Percentiles rank a stretch among this genome's conserved stretches.
These are phyloP conservation scores for Elsinoe arachidis DNA, from an alignment of 2,329 filamentous ascomycete species.

Conservation along the genomic window DNA sequence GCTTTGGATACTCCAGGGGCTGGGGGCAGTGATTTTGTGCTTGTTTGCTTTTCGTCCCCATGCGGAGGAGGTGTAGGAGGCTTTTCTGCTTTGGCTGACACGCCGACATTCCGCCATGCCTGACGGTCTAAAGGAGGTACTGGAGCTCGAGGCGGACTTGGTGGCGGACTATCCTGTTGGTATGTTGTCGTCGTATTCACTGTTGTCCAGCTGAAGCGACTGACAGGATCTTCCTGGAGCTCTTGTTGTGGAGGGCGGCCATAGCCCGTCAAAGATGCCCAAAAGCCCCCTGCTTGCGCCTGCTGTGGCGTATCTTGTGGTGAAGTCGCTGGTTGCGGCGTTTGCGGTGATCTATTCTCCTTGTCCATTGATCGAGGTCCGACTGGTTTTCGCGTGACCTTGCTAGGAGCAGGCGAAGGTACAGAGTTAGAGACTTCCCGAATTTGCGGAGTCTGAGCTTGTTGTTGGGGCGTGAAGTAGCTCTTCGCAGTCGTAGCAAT, in stretches of 20 bases:
- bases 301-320: background rate
- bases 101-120: background rate
- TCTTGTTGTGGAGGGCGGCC: constrained; percentile 3
- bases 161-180: constrained; percentile 33
- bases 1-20: constrained; percentile 34
- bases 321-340: background rate
- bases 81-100: background rate
- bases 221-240: constrained; percentile 21
- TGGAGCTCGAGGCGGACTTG: constrained; percentile 33
- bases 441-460: background rate
- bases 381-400: constrained; percentile 5
- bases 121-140: background rate
- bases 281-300: background rate
- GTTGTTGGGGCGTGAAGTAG: background rate
- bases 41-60: background rate
- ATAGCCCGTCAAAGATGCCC: background rate
- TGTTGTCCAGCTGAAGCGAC: constrained; percentile 37
- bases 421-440: background rate
- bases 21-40: constrained; percentile 20
- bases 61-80: constrained; percentile 13
- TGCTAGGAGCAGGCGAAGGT: background rate
- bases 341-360: constrained; percentile 11
- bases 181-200: constrained; percentile 31
- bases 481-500: constrained; percentile 3
- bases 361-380: constrained; percentile 7